Evolutionary conservation across 2,329 filamentous ascomycete species (phyloP).

Genomic region (Pseudogymnoascus sp.): DNA sequence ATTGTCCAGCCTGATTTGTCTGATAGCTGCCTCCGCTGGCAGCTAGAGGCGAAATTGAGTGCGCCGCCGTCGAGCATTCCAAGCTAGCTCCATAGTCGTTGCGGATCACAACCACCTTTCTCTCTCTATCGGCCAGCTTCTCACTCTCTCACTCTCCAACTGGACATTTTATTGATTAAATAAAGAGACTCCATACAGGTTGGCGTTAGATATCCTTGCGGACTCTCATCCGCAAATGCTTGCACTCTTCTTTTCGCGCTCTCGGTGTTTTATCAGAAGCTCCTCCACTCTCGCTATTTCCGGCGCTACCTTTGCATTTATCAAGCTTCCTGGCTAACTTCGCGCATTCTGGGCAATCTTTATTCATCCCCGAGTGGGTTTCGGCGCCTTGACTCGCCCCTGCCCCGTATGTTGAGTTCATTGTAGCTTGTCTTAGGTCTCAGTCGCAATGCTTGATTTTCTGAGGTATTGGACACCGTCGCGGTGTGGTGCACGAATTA

Average conservation of each 20-base stretch:
- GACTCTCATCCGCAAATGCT: neutral
- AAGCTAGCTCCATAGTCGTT: neutral
- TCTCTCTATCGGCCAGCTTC: neutral
- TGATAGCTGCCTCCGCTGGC: neutral
- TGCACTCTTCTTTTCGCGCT: neutral
- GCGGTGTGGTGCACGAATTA: neutral
- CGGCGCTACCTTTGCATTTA: slow-evolving; percentile 1
- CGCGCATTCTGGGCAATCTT: slow-evolving; percentile 29
- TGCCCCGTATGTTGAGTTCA: neutral
- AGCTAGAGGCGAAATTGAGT: neutral
- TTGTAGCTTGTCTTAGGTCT: neutral
- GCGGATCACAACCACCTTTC: neutral
- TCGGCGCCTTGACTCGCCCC: neutral
- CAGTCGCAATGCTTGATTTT: neutral
- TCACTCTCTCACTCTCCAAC: neutral
- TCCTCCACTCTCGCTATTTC: neutral
- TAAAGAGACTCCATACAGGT: neutral
- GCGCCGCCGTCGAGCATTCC: neutral
- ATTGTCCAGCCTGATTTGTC: neutral
- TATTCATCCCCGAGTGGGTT: neutral
- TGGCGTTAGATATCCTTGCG: neutral
- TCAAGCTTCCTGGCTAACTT: slow-evolving; percentile 11
- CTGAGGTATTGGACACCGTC: neutral
- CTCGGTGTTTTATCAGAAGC: neutral
- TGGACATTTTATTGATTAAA: neutral